Evolutionary conservation across 768 basidiomycete genomes (phyloP).

Genomic region (Suillus fuscotomentosus): DNA sequence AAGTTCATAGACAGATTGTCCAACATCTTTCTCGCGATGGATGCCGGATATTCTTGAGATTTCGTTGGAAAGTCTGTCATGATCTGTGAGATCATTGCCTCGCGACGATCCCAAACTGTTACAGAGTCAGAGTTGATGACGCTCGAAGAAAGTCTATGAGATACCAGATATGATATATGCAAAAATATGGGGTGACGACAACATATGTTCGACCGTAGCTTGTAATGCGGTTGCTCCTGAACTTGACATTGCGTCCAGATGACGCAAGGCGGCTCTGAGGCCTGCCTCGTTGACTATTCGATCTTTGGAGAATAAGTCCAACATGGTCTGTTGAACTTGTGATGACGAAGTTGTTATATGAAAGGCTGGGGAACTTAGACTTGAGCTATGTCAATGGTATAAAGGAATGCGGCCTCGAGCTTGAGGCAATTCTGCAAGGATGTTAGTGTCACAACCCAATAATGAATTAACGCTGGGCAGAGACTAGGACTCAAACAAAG

Average conservation of each 20-base stretch:
- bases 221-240: constrained; percentile 17
- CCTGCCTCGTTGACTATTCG: constrained; percentile 18
- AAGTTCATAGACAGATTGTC: constrained; percentile 24
- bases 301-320: constrained; percentile 4
- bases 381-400: neutral
- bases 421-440: neutral
- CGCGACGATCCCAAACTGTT: constrained; percentile 15
- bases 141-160: neutral
- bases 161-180: constrained; percentile 30
- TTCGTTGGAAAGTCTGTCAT: constrained; percentile 32
- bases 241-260: constrained; percentile 26
- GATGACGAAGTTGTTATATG: too few relatives aligned
- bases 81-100: constrained; percentile 25
- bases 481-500: too few relatives aligned
- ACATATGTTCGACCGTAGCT: constrained; percentile 26
- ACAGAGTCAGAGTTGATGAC: neutral
- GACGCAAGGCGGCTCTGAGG: constrained; percentile 13
- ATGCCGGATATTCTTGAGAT: constrained; percentile 19
- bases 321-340: neutral
- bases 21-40: constrained; percentile 22
- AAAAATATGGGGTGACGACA: constrained; percentile 25
- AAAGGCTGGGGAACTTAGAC: too few relatives aligned
- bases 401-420: neutral
- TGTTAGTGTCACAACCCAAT: too few relatives aligned
- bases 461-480: too few relatives aligned